These are phyloP conservation scores for Aspergillus sojae DNA, from an alignment of 2,329 filamentous ascomycete species.

Conservation along the genomic window DNA sequence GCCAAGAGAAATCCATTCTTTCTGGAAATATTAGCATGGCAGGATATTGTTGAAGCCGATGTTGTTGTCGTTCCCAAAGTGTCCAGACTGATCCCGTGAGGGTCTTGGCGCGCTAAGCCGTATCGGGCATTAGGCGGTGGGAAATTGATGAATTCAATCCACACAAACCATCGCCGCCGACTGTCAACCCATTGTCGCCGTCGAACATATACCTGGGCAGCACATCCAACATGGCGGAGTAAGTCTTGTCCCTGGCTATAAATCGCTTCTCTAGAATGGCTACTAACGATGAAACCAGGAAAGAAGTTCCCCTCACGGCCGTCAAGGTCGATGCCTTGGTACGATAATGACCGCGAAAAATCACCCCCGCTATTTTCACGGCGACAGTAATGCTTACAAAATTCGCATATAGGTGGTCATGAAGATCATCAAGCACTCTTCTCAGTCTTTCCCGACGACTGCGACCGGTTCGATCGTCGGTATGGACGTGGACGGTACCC, in stretches of 20 bases:
- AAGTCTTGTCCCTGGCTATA: conserved; percentile 12
- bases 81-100: conserved; percentile 3
- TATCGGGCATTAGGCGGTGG: conserved; percentile 26
- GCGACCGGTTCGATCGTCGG: conserved; percentile 91
- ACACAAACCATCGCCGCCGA: conserved; percentile 32
- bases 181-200: conserved; percentile 22
- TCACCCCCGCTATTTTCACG: conserved; percentile 28
- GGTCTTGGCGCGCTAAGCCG: conserved; percentile 32
- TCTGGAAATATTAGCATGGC: not conserved
- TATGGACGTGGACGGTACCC: conserved; percentile 79
- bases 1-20: not conserved
- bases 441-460: conserved; percentile 81
- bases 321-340: conserved; percentile 96
- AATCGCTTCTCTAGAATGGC: not conserved
- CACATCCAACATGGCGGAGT: conserved; percentile 38
- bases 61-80: not conserved
- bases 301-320: conserved; percentile 75
- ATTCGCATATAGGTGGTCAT: conserved; percentile 72
- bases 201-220: conserved; percentile 23
- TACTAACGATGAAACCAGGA: conserved; percentile 44
- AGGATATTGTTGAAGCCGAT: not conserved
- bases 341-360: conserved; percentile 47
- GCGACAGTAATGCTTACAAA: conserved; percentile 27
- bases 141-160: conserved; percentile 35
- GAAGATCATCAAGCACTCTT: conserved; percentile 97